These are phyloP conservation scores for Leucoagaricus sp. DNA, from an alignment of 1,284 basidiomycete species.

Conservation along the genomic window DNA sequence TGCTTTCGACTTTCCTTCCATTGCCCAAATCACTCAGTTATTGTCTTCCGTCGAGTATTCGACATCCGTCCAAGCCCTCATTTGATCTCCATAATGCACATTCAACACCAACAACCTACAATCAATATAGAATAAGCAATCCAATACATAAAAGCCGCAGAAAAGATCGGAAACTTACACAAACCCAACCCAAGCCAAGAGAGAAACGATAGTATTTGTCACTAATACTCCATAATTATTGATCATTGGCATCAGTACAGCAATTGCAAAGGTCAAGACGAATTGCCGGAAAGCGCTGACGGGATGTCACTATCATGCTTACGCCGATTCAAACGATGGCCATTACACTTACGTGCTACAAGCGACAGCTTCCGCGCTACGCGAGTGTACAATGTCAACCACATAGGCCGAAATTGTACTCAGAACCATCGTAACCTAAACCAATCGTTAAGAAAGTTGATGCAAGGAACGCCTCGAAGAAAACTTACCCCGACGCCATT, in stretches of 20 bases:
- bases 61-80: not conserved
- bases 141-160: no score
- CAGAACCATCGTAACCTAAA: conserved; percentile 27
- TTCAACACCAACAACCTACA: no score
- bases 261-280: conserved; percentile 30
- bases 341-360: conserved; percentile 37
- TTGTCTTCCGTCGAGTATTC: not conserved
- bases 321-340: no score
- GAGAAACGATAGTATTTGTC: conserved; percentile 31
- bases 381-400: conserved; percentile 39
- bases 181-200: conserved; percentile 31
- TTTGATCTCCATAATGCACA: not conserved
- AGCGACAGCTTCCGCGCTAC: conserved; percentile 40
- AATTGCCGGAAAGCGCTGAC: no score
- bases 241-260: conserved; percentile 36
- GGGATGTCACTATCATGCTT: no score
- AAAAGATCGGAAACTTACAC: conserved; percentile 21
- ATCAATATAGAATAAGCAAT: no score
- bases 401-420: conserved; percentile 36
- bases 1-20: no score
- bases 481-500: conserved; percentile 44
- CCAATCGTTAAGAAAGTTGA: not conserved
- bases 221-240: conserved; percentile 32
- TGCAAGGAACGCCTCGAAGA: not conserved
- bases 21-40: no score